Conservation (phyloP, 1,139 yeast genomes). For the Geotrichum restrictum region DNA sequence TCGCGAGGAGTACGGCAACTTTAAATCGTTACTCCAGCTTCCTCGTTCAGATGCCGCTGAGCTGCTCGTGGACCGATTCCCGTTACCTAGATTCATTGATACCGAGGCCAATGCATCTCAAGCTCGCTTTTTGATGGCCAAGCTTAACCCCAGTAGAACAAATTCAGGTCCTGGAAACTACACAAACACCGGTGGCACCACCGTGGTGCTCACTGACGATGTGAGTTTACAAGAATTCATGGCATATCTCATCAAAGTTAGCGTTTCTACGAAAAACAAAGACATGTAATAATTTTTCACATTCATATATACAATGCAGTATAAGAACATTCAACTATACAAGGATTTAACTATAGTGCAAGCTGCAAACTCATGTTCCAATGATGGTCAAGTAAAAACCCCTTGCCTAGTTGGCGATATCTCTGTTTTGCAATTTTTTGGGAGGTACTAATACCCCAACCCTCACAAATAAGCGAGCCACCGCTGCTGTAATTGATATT, state of each 20-base stretch:
- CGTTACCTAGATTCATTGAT: slow-evolving; percentile 70
- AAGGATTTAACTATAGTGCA: no score
- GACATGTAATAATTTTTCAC: slow-evolving; percentile 1
- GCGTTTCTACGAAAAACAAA: slow-evolving; percentile 18
- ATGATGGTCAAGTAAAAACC: not conserved
- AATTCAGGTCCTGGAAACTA: slow-evolving; percentile 40
- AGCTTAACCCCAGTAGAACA: slow-evolving; percentile 61
- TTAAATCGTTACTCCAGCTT: slow-evolving; percentile 55
- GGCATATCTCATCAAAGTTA: slow-evolving; percentile 77
- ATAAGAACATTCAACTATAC: no score
- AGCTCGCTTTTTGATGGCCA: slow-evolving; percentile 71
- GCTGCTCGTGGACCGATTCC: slow-evolving; percentile 63
- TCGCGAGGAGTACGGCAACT: slow-evolving; percentile 58
- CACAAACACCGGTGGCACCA: slow-evolving; percentile 48
- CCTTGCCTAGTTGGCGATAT: not conserved
- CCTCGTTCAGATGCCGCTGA: slow-evolving; percentile 72
- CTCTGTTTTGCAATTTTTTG: not conserved
- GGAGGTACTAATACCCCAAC: not conserved
- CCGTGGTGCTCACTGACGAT: slow-evolving; percentile 92
- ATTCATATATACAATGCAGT: not conserved
- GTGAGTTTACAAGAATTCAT: slow-evolving; percentile 87
- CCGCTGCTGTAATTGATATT: not conserved
- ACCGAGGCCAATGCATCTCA: slow-evolving; percentile 77
- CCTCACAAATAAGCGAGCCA: no score
- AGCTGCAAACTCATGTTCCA: no score